Percentiles rank a stretch among this genome's conserved stretches.
These are phyloP conservation scores for Calonectria pteridis DNA, from an alignment of 2,329 filamentous ascomycete species.

Conservation along the genomic window DNA sequence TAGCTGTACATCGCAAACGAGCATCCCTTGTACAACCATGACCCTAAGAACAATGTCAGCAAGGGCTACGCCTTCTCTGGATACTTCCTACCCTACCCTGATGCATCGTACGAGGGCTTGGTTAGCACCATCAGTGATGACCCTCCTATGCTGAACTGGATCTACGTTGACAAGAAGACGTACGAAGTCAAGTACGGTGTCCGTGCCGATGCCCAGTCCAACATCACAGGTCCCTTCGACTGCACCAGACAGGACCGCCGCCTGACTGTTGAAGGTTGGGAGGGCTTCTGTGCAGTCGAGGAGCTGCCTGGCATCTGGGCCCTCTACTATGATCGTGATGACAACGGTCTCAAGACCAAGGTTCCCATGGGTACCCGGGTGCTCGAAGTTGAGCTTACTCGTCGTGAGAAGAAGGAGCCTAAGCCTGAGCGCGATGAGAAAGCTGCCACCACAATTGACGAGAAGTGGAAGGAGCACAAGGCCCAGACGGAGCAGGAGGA, in stretches of 20 bases:
- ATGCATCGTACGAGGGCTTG: conserved; percentile 59
- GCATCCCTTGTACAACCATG: conserved; percentile 42
- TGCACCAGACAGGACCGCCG: conserved; percentile 65
- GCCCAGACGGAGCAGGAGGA: conserved; percentile 37
- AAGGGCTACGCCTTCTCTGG: conserved; percentile 67
- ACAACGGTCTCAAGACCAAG: conserved; percentile 58
- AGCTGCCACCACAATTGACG: conserved; percentile 40
- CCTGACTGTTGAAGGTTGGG: conserved; percentile 62
- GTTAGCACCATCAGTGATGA: conserved; percentile 63
- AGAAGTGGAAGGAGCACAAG: conserved; percentile 48
- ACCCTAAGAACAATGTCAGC: conserved; percentile 57
- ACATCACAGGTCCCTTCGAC: conserved; percentile 63
- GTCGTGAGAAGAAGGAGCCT: conserved; percentile 59
- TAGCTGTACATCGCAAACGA: conserved; percentile 48
- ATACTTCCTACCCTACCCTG: conserved; percentile 70
- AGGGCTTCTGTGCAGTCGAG: conserved; percentile 62
- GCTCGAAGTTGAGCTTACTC: conserved; percentile 66
- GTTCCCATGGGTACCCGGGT: conserved; percentile 61
- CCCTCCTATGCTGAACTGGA: conserved; percentile 65
- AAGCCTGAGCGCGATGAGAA: conserved; percentile 39
- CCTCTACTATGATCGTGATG: conserved; percentile 62
- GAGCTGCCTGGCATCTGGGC: conserved; percentile 58
- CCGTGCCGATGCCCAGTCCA: conserved; percentile 55
- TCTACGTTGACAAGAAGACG: conserved; percentile 60
- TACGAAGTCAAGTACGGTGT: conserved; percentile 61